Percentiles rank a stretch among this genome's conserved stretches.
These are phyloP conservation scores for Ehretia macrophylla DNA, from an alignment of 257 asterid genomes.

Conservation along the genomic window DNA sequence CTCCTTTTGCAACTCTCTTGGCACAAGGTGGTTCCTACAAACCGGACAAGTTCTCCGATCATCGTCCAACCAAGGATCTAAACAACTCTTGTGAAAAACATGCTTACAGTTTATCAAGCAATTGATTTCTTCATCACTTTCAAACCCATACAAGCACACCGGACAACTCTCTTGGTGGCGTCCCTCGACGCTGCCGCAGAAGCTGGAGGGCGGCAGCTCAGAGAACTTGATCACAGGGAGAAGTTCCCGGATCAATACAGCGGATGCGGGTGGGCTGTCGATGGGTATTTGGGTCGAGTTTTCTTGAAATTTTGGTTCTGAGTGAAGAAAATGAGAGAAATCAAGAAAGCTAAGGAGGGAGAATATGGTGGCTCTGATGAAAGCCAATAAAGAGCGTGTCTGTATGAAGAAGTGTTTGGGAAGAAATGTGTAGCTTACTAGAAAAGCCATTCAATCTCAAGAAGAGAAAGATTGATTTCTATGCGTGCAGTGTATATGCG, in stretches of 20 bases:
- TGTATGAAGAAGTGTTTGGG: too few relatives aligned
- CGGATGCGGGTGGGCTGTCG: background rate
- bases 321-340: conserved; percentile 31
- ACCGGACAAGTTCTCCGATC: conserved; percentile 18
- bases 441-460: too few relatives aligned
- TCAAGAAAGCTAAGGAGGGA: conserved; percentile 24
- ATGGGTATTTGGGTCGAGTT: background rate
- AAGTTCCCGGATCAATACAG: conserved; percentile 10
- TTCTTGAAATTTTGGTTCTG: background rate
- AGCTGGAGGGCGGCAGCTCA: background rate
- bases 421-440: too few relatives aligned
- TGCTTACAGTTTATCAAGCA: conserved; percentile 17
- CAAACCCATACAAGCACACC: conserved; percentile 18
- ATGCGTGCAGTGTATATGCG: too few relatives aligned
- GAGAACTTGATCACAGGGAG: background rate
- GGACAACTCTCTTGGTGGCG: conserved; percentile 15
- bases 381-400: too few relatives aligned
- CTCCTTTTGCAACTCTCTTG: conserved; percentile 2
- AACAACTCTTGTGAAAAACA: conserved; percentile 18
- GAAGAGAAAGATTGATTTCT: too few relatives aligned
- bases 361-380: background rate
- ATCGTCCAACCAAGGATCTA: conserved; percentile 28
- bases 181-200: background rate
- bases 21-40: conserved; percentile 9
- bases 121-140: conserved; percentile 12